Conservation (phyloP, 2,329 filamentous ascomycete species). For the Zasmidium angulare region DNA sequence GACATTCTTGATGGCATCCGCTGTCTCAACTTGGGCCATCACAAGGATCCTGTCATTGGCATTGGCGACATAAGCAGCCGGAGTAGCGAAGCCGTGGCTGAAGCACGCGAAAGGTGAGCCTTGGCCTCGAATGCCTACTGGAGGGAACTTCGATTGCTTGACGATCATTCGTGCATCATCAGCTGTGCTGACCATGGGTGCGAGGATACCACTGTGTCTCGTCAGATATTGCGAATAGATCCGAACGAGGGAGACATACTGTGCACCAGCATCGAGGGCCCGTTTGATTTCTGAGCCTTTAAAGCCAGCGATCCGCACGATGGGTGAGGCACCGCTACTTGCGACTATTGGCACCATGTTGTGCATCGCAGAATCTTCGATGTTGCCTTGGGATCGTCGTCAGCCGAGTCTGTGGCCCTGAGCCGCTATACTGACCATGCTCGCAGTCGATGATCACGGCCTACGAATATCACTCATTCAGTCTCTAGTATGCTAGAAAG, state of each 20-base stretch:
- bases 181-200: conserved; percentile 52
- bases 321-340: neutral
- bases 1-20: conserved; percentile 38
- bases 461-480: neutral
- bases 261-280: neutral
- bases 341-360: neutral
- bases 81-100: conserved; percentile 50
- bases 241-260: neutral
- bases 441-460: neutral
- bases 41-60: conserved; percentile 53
- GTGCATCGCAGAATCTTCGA: neutral
- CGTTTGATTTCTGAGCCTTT: neutral
- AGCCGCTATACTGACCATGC: neutral
- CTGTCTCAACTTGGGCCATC: conserved; percentile 48
- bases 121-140: conserved; percentile 51
- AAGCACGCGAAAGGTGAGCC: conserved; percentile 57
- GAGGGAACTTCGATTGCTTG: conserved; percentile 55
- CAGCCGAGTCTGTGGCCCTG: neutral
- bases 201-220: conserved; percentile 39
- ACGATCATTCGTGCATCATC: conserved; percentile 54
- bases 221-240: too few relatives aligned
- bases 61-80: conserved; percentile 49
- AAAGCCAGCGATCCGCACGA: neutral
- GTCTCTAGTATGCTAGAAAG: neutral
- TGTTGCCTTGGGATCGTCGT: neutral